Conservation (phyloP, 441 rosid genomes). For the Gossypium davidsonii region DNA sequence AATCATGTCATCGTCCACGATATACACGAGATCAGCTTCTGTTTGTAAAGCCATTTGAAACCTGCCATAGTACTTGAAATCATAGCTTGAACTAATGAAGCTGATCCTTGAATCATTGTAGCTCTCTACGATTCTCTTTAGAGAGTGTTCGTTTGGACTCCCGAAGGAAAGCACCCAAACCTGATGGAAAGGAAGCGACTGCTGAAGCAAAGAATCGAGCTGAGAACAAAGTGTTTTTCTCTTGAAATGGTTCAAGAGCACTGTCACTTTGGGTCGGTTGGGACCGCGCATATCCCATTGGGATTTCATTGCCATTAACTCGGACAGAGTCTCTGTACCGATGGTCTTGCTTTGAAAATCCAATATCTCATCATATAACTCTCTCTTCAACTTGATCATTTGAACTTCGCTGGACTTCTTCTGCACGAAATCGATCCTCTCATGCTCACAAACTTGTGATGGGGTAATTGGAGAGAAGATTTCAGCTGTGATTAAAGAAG, state of each 20-base stretch:
- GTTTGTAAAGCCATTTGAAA: conserved; percentile 93
- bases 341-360: conserved; percentile 49
- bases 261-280: conserved; percentile 62
- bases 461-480: conserved; percentile 31
- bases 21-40: conserved; percentile 79
- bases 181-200: conserved; percentile 82
- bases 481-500: conserved; percentile 34
- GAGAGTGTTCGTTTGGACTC: conserved; percentile 62
- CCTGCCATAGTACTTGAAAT: conserved; percentile 94
- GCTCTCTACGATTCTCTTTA: conserved; percentile 63
- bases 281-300: conserved; percentile 70
- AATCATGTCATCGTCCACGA: conserved; percentile 90
- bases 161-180: conserved; percentile 92
- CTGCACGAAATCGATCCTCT: conserved; percentile 81
- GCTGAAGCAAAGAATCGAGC: conserved; percentile 77
- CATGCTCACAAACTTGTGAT: conserved; percentile 66
- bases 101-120: conserved; percentile 87
- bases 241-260: conserved; percentile 89
- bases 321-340: conserved; percentile 63
- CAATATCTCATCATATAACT: conserved; percentile 55
- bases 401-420: conserved; percentile 70
- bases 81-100: conserved; percentile 82
- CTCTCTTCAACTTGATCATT: conserved; percentile 80
- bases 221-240: conserved; percentile 91
- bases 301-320: conserved; percentile 74